Evolutionary conservation across 331 rosid genomes (phyloP).

Genomic region (Prunus yedoensis): DNA sequence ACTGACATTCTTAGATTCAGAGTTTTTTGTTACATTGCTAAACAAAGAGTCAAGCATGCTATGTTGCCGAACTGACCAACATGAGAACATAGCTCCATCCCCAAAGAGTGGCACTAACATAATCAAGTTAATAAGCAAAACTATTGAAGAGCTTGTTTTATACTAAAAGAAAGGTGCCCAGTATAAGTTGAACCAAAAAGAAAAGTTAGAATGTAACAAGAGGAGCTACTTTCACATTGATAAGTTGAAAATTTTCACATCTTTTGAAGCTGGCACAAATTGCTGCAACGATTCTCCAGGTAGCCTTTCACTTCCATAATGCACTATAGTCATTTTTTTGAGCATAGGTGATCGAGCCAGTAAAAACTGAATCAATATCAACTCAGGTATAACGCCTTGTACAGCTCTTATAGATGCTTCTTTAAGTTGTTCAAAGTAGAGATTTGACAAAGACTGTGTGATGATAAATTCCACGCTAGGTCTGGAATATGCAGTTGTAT

Average conservation of each 20-base stretch:
- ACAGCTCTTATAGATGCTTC: constrained; percentile 19
- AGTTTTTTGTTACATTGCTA: background rate
- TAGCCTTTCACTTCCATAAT: background rate
- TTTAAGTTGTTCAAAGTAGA: constrained; percentile 16
- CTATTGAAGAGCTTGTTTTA: background rate
- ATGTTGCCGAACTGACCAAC: too few relatives aligned
- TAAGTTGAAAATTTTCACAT: constrained; percentile 16
- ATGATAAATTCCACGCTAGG: background rate
- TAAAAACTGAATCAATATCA: constrained; percentile 3
- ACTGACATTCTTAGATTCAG: constrained; percentile 37
- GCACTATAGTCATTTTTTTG: constrained; percentile 5
- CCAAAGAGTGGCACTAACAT: background rate
- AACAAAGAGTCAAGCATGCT: too few relatives aligned
- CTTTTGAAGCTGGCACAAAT: background rate
- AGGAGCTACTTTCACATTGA: background rate
- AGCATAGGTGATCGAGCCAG: constrained; percentile 25
- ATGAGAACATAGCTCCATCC: too few relatives aligned
- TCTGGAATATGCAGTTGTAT: background rate
- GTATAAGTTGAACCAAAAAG: background rate
- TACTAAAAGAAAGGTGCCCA: background rate
- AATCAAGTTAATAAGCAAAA: background rate
- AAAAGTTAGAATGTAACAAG: background rate
- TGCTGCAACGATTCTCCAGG: constrained; percentile 1
- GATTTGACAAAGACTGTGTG: background rate
- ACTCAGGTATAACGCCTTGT: background rate